Base-by-base conservation (phyloP, 2,329 filamentous ascomycete genomes). In the Pseudopithomyces maydicus region DNA sequence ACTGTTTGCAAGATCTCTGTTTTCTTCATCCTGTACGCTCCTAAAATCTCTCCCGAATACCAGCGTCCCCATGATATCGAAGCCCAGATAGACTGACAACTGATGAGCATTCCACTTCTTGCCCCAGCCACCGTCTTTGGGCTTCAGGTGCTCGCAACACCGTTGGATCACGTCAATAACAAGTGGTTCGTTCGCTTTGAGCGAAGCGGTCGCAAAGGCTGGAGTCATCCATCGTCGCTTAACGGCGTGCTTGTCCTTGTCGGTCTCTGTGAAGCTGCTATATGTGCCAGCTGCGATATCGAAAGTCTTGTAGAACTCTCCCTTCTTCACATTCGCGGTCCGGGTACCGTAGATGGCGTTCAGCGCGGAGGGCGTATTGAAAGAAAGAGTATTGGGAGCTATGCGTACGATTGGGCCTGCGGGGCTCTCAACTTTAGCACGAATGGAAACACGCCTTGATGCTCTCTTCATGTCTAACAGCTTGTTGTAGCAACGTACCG, bases 51-150 rank as follows among this genome's bases (percentile, higher is more conserved):
- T 68, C 2, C 74, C 74, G 56, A 78, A 74, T 17, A 71, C 70
- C 11, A 79, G 62, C 26, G 77, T 75, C 11, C 78, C 78, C 74
- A 83, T 81, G 44, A 82, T 74, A 54, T 82, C 80, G 58, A 81
- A 78, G 17, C 76, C 73, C 41, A 81, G 68, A 63, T 74, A 79
- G 38, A 73, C 65, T 66, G 68, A 49, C 62, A 73, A 72, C 20
- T 71, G 64, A 5, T 72, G 69, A 61, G 80, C 76, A 55, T 82
- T 76, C 54, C 75, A 68, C 15, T 75, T 68, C 26, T 59, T 15
- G 22, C 74, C 72, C 76, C 77, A 81, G 17, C 58, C 69, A 8
- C 35, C 54, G 39, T 15, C 20, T 3, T 33, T 26, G 0, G 61
- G 59, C 44, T 54, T 61, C 17, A 68, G 33, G 15, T 57, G 64